Conservation (phyloP, 805 yeast species). For the Candida tammaniensis region DNA sequence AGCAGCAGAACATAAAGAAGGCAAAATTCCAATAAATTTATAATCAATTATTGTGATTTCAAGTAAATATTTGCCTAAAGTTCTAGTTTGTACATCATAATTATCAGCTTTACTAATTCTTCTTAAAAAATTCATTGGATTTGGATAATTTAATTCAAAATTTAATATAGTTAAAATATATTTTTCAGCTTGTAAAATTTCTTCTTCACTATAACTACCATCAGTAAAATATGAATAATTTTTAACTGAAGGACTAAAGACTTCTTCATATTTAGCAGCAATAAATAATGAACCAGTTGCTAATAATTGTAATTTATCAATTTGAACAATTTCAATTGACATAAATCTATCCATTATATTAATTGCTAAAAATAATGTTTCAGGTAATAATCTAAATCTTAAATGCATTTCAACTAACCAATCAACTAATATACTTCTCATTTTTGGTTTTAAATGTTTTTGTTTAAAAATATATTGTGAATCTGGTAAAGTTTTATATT, state of each 20-base stretch:
- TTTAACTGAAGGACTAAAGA: slow-evolving; percentile 78
- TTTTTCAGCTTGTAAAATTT: slow-evolving; percentile 80
- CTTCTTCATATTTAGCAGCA: slow-evolving; percentile 94
- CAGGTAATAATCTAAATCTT: slow-evolving; percentile 79
- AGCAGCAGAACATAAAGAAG: slow-evolving; percentile 81
- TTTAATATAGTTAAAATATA: slow-evolving; percentile 67
- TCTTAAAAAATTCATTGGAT: slow-evolving; percentile 85
- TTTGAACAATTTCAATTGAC: slow-evolving; percentile 68
- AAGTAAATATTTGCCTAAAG: slow-evolving; percentile 78
- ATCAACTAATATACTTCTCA: slow-evolving; percentile 86
- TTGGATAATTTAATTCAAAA: slow-evolving; percentile 80
- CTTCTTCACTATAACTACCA: slow-evolving; percentile 77
- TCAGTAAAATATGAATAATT: slow-evolving; percentile 87
- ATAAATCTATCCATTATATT: slow-evolving; percentile 86
- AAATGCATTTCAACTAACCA: slow-evolving; percentile 91
- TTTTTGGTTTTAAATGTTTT: slow-evolving; percentile 68
- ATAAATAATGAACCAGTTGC: slow-evolving; percentile 85
- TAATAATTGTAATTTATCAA: slow-evolving; percentile 76
- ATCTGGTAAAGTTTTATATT: slow-evolving; percentile 69
- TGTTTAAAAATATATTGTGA: slow-evolving; percentile 65
- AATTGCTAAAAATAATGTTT: slow-evolving; percentile 78
- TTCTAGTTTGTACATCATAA: slow-evolving; percentile 79
- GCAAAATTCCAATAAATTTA: slow-evolving; percentile 67
- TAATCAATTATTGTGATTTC: slow-evolving; percentile 78
- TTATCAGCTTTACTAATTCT: slow-evolving; percentile 89